Conservation (phyloP, 2,329 filamentous ascomycete genomes). For the Xylariales sp. region DNA sequence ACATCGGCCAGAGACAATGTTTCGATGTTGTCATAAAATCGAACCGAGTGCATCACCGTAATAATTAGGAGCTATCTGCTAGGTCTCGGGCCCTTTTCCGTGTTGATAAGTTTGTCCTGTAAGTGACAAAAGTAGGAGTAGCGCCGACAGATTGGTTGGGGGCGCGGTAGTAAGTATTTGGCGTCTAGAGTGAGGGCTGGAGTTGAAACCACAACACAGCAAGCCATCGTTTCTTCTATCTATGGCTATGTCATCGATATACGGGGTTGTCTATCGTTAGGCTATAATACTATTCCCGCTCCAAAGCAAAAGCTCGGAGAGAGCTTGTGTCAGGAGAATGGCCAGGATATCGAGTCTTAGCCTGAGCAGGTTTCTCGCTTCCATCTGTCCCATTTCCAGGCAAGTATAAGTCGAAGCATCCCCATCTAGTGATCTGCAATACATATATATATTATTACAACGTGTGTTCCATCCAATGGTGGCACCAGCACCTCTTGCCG, state of each 20-base stretch:
- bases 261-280: no score
- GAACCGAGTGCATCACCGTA: neutral
- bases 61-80: neutral
- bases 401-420: neutral
- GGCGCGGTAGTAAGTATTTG: constrained; percentile 1
- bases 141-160: neutral
- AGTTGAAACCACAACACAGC: neutral
- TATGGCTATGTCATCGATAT: no score
- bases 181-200: neutral
- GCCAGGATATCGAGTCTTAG: neutral
- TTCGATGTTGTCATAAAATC: constrained; percentile 6
- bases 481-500: neutral
- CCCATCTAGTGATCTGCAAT: no score
- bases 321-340: no score
- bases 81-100: neutral
- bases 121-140: neutral
- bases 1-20: neutral
- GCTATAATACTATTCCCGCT: no score
- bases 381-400: neutral
- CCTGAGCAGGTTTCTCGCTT: neutral
- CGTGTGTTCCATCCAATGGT: neutral
- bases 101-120: neutral
- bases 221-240: neutral
- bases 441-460: neutral
- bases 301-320: no score